Evolutionary conservation across 192 early-diverging fungal species (phyloP), one percentile per base, ranked within the genome.

Genomic region (Coemansia sp.): DNA sequence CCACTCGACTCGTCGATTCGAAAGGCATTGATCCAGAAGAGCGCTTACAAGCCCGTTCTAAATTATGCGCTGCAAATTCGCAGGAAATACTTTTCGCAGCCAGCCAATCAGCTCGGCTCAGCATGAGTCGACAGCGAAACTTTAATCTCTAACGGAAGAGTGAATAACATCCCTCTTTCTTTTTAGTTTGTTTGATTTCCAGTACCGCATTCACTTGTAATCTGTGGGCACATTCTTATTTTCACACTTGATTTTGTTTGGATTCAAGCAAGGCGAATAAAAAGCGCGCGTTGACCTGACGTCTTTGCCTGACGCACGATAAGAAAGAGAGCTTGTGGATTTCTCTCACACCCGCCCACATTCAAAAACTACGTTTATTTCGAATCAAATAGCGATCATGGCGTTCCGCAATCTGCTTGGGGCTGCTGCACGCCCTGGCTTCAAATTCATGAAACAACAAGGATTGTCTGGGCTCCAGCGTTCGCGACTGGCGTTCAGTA

Each of bases 341-440:
- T 34, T 34, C 33, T 34, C 10, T 34, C 33, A 6, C 33, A n/a
- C 33, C 33, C 10, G 10, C 10, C 33, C 33, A 6, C 33, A 34
- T 34, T 34, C 33, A 34, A 34, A 34, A n/a, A n/a, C n/a, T n/a
- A n/a, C n/a, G n/a, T n/a, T n/a, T n/a, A n/a, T n/a, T n/a, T n/a
- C n/a, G n/a, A 47, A 20, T 47, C 44, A 23, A 23, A 47, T 25
- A 47, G 20, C 7, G 44, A 25, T 30, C 8, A 53, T 53, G 50
- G 66, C 63, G 28, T 63, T 79, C 44, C 67, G 76, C 40, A 73
- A 72, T 65, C 45, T 79, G 56, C 66, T 79, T 19, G 59, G 50
- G 31, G 62, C 56, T 4, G 65, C 50, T 6, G 52, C 63, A 23
- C 66, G 70, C 9, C 63, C 75, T 15, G 61, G 54, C 31, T 54